Evolutionary conservation across 1,284 basidiomycete species (phyloP).

Genomic region (Jaminaea rosea): DNA sequence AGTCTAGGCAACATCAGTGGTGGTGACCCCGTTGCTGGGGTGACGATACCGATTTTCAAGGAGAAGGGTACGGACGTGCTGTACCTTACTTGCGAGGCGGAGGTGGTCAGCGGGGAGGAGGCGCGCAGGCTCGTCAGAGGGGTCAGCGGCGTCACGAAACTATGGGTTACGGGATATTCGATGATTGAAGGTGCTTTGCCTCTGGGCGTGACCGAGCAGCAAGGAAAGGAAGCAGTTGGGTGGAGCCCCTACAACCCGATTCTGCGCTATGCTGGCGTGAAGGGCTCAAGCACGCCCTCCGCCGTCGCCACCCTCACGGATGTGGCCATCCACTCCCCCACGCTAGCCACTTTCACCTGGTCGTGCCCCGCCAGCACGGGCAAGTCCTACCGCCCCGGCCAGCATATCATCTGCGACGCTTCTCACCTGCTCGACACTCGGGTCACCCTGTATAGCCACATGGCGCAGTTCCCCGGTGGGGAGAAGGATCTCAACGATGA

Average conservation of each 20-base stretch:
- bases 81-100: constrained; percentile 5
- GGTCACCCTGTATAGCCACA: constrained; percentile 8
- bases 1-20: constrained; percentile 8
- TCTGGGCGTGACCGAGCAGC: background rate
- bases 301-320: constrained; percentile 1
- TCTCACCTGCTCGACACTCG: constrained; percentile 7
- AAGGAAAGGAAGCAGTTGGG: background rate
- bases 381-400: constrained; percentile 3
- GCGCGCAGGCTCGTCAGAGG: constrained; percentile 6
- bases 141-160: background rate
- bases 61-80: background rate
- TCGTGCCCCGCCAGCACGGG: background rate
- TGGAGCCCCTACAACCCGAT: constrained; percentile 14
- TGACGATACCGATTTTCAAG: constrained; percentile 7
- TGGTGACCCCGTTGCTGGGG: constrained; percentile 9
- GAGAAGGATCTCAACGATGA: constrained; percentile 15
- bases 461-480: constrained; percentile 8
- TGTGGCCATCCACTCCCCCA: constrained; percentile 3
- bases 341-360: constrained; percentile 8
- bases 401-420: constrained; percentile 10
- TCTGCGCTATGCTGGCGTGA: background rate
- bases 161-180: constrained; percentile 6
- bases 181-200: constrained; percentile 1
- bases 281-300: background rate
- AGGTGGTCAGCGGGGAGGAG: constrained; percentile 6